Evolutionary conservation across 768 basidiomycete genomes (phyloP).

Genomic region (Dendrothele bispora): DNA sequence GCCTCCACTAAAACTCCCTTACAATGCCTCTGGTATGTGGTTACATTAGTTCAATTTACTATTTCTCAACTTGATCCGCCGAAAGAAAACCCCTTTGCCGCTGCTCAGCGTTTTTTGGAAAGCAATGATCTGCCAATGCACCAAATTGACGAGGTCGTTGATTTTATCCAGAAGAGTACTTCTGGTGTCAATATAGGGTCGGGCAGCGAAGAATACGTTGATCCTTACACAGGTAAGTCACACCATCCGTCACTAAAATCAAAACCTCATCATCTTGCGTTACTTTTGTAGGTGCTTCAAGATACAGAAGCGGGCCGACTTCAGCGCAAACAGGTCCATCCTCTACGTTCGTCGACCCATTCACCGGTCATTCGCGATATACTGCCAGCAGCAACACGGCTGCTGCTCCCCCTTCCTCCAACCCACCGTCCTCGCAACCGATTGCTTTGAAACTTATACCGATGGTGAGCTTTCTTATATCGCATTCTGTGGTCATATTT

Average conservation of each 20-base stretch:
- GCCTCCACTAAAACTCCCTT: conserved; percentile 92
- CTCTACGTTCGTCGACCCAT: conserved; percentile 57
- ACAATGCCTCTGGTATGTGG: conserved; percentile 76
- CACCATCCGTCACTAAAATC: conserved; percentile 2
- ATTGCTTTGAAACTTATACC: conserved; percentile 45
- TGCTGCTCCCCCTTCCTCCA: conserved; percentile 25
- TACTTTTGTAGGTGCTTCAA: conserved; percentile 48
- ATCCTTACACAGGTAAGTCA: conserved; percentile 85
- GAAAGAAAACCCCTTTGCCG: conserved; percentile 86
- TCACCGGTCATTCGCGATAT: conserved; percentile 69
- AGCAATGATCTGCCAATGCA: conserved; percentile 78
- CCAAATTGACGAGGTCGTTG: conserved; percentile 88
- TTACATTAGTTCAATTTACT: conserved; percentile 17
- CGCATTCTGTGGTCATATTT: not conserved
- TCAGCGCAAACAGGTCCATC: conserved; percentile 30
- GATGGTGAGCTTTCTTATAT: conserved; percentile 35
- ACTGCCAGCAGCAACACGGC: conserved; percentile 38
- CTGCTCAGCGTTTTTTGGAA: conserved; percentile 86
- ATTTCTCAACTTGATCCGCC: conserved; percentile 3
- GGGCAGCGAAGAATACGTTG: conserved; percentile 62
- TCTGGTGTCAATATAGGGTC: conserved; percentile 70
- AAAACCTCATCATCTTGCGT: not conserved
- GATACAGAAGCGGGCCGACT: conserved; percentile 47
- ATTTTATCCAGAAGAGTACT: conserved; percentile 93
- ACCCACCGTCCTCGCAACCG: conserved; percentile 24